Percentiles rank a stretch among this genome's conserved stretches.
These are phyloP conservation scores for Pseudogymnoascus sp. DNA, from an alignment of 2,329 filamentous ascomycete species.

Conservation along the genomic window DNA sequence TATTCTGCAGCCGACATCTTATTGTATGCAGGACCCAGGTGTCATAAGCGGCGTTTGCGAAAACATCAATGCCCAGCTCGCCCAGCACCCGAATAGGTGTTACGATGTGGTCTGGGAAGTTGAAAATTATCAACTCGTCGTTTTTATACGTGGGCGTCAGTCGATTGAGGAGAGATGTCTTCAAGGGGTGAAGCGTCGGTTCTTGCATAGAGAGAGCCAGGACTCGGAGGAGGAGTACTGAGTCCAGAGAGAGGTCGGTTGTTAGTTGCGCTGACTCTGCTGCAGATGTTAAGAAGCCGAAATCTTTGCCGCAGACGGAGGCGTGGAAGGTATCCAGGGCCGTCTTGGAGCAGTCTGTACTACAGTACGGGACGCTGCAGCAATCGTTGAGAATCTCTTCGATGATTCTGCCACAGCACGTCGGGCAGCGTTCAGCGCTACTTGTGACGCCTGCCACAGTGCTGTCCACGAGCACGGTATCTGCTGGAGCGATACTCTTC, in stretches of 20 bases:
- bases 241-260: conserved; percentile 22
- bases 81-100: conserved; percentile 25
- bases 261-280: conserved; percentile 16
- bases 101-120: conserved; percentile 24
- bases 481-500: conserved; percentile 17
- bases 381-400: conserved; percentile 17
- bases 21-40: conserved; percentile 29
- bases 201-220: conserved; percentile 25
- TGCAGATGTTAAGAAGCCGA: conserved; percentile 22
- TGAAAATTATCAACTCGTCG: conserved; percentile 26
- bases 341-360: conserved; percentile 20
- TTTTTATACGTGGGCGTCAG: conserved; percentile 26
- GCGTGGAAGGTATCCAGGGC: conserved; percentile 25
- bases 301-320: conserved; percentile 26
- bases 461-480: conserved; percentile 19
- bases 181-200: conserved; percentile 21
- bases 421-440: conserved; percentile 16
- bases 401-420: conserved; percentile 22
- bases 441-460: conserved; percentile 17
- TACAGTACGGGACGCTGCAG: conserved; percentile 25
- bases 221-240: conserved; percentile 25
- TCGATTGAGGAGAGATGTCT: conserved; percentile 24
- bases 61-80: conserved; percentile 26
- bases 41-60: conserved; percentile 24
- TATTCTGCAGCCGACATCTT: conserved; percentile 29